Evolutionary conservation across 768 basidiomycete genomes (phyloP).

Genomic region (Podaxis rugospora): DNA sequence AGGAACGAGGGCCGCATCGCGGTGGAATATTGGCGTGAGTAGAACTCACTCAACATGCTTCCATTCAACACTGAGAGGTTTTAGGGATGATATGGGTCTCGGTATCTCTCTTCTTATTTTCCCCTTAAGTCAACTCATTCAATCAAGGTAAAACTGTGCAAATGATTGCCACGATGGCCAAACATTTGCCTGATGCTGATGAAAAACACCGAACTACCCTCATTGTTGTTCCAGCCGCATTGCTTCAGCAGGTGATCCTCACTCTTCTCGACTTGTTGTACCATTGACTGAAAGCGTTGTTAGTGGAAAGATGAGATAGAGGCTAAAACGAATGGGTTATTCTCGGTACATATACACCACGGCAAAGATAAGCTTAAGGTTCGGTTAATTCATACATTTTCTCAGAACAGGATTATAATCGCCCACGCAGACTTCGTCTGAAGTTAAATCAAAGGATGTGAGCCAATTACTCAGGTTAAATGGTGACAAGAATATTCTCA

Average conservation of each 20-base stretch:
- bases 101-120: slow-evolving; percentile 24
- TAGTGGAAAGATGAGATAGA: slow-evolving; percentile 77
- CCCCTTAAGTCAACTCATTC: neutral
- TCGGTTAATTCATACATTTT: neutral
- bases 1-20: slow-evolving; percentile 46
- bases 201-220: slow-evolving; percentile 54
- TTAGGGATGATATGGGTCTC: slow-evolving; percentile 69
- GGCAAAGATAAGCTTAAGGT: slow-evolving; percentile 64
- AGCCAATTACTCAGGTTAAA: slow-evolving; percentile 7
- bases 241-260: slow-evolving; percentile 56
- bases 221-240: slow-evolving; percentile 72
- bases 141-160: slow-evolving; percentile 64
- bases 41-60: neutral
- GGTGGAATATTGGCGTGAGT: slow-evolving; percentile 65
- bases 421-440: slow-evolving; percentile 31
- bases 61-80: slow-evolving; percentile 2
- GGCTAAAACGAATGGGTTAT: slow-evolving; percentile 58
- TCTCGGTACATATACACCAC: slow-evolving; percentile 66
- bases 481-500: neutral
- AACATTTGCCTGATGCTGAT: slow-evolving; percentile 49
- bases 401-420: neutral
- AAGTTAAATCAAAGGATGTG: slow-evolving; percentile 53
- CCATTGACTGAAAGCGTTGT: neutral
- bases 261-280: neutral
- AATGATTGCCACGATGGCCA: slow-evolving; percentile 76